Conservation (phyloP, 2,329 filamentous ascomycete species). For the Daldinia eschscholtzii region DNA sequence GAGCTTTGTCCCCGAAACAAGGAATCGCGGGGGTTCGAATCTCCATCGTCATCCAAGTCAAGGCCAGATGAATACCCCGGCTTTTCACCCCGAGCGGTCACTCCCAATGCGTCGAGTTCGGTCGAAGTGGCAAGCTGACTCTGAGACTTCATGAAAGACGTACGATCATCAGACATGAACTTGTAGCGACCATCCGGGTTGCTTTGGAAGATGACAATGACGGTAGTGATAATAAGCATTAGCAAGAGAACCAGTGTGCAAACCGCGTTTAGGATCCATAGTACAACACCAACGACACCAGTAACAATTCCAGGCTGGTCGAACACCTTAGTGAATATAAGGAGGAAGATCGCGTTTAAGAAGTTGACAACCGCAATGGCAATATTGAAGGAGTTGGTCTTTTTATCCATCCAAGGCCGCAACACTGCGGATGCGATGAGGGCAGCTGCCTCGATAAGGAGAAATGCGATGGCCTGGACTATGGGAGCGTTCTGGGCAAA, state of each 20-base stretch:
- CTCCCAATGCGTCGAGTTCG: slow-evolving; percentile 89
- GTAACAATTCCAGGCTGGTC: slow-evolving; percentile 84
- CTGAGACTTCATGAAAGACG: slow-evolving; percentile 97
- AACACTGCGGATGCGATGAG: slow-evolving; percentile 83
- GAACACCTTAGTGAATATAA: slow-evolving; percentile 91
- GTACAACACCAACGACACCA: slow-evolving; percentile 88
- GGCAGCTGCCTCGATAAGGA: slow-evolving; percentile 84
- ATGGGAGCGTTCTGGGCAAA: slow-evolving; percentile 78
- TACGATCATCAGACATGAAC: slow-evolving; percentile 95
- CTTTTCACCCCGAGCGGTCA: slow-evolving; percentile 89
- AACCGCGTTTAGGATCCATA: slow-evolving; percentile 88
- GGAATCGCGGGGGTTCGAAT: slow-evolving; percentile 73
- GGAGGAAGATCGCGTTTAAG: slow-evolving; percentile 86
- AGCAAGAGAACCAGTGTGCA: slow-evolving; percentile 86
- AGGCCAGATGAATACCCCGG: slow-evolving; percentile 66
- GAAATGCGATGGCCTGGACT: slow-evolving; percentile 83
- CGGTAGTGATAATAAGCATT: slow-evolving; percentile 81
- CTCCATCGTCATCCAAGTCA: slow-evolving; percentile 79
- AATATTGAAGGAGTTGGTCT: slow-evolving; percentile 97
- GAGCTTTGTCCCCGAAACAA: slow-evolving; percentile 59
- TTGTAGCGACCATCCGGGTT: slow-evolving; percentile 96
- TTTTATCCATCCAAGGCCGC: slow-evolving; percentile 98
- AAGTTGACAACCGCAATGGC: slow-evolving; percentile 92
- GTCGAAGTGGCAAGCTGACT: slow-evolving; percentile 81
- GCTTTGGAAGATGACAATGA: slow-evolving; percentile 84